These are phyloP conservation scores for Setaria italica DNA, from an alignment of 202 grass and related monocot genomes.

Conservation along the genomic window DNA sequence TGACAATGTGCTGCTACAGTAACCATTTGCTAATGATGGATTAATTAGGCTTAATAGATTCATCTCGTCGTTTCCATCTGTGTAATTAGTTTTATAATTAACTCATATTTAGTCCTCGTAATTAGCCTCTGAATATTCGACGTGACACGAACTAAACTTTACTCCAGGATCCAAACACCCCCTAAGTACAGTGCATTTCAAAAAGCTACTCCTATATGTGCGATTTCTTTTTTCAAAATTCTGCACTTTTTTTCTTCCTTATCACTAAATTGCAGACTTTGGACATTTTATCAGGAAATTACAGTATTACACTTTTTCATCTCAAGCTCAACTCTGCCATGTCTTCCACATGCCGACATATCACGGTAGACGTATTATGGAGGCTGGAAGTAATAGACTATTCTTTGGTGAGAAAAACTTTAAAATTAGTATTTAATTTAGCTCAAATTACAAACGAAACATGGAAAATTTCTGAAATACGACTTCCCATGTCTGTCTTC, in stretches of 20 bases:
- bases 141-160: no score
- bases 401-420: not conserved
- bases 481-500: not conserved
- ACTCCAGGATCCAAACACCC: no score
- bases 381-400: not conserved
- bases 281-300: not conserved
- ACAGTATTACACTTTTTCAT: not conserved
- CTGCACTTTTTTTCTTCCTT: not conserved
- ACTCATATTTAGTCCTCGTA: no score
- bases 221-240: not conserved
- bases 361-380: not conserved
- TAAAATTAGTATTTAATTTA: not conserved
- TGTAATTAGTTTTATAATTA: no score
- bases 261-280: not conserved
- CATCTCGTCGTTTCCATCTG: no score
- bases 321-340: not conserved
- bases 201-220: no score
- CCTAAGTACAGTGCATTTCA: not conserved
- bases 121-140: no score
- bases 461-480: not conserved
- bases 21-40: no score
- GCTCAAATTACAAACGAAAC: not conserved
- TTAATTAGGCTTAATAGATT: no score
- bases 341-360: not conserved
- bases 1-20: no score